Evolutionary conservation across 2,329 filamentous ascomycete genomes (phyloP), one percentile per base, ranked within the genome.

Genomic region (Fusarium transvaalense): DNA sequence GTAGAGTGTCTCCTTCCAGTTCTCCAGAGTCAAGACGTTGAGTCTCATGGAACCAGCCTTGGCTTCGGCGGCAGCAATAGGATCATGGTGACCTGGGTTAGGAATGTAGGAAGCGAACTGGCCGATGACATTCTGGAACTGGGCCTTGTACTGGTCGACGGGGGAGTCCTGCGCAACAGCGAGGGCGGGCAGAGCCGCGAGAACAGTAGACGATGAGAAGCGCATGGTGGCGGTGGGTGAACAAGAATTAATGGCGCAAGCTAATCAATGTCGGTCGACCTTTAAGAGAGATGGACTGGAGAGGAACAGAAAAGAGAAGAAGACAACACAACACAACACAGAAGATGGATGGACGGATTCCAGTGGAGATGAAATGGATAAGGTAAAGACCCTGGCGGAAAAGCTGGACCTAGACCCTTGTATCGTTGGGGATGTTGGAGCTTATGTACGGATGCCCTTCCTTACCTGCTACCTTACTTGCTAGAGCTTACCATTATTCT

Each of bases 1-100:
- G 75, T 87, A 89, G 63, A 95, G 82, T 4, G 89, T 87, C 27
- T 90, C 80, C 78, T 89, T 87, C 91, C 91, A 93, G 84, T 90
- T 91, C 68, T 89, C 82, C 59, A 93, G 82, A 7, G 88, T 90
- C 71, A 95, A 78, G 50, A 76, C 76, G 50, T 79, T 85, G 77
- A 76, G 86, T 81, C 78, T 78, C 78, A 80, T 77, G 42, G 77
- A 74, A 65, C 77, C 76, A 64, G 77, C 62, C 76, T 82, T 81
- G 69, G 80, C 77, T 71, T 80, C 77, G 34, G 76, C 69, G 48
- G 84, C 82, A 15, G 82, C 79, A 43, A 81, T 76, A 41, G 79
- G 75, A 48, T 82, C 79, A 69, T 78, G 75, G 46, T 68, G 77
- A 67, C 80, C 83, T 41, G 84, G 82, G 70, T 81, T 82, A 47